Percentiles rank a stretch among this genome's conserved stretches.
These are phyloP conservation scores for Fusarium algeriense DNA, from an alignment of 2,329 filamentous ascomycete genomes.

Conservation along the genomic window DNA sequence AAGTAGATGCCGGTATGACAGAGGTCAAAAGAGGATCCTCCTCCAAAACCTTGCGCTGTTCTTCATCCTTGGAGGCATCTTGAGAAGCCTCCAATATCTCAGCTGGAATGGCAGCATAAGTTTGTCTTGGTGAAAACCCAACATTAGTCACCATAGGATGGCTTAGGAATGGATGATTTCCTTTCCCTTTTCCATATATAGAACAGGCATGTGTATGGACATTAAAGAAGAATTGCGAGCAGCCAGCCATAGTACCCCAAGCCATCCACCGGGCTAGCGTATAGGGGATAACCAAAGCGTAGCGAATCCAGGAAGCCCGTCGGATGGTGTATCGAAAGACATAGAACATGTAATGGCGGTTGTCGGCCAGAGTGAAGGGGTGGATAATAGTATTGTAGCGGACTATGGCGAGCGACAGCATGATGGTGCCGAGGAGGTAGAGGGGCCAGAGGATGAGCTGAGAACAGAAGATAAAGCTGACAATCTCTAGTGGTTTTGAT, in stretches of 20 bases:
- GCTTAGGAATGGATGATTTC: conserved; percentile 43
- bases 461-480: conserved; percentile 44
- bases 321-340: conserved; percentile 87
- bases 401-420: conserved; percentile 64
- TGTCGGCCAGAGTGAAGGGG: conserved; percentile 95
- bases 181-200: conserved; percentile 5
- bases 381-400: conserved; percentile 93
- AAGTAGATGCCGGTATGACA: conserved; percentile 56
- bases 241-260: conserved; percentile 71
- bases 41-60: conserved; percentile 35
- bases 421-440: conserved; percentile 53
- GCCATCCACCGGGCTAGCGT: conserved; percentile 75
- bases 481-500: conserved; percentile 26
- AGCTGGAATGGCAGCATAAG: conserved; percentile 12
- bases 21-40: conserved; percentile 47
- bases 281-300: conserved; percentile 77
- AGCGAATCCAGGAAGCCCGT: conserved; percentile 72
- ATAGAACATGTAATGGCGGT: conserved; percentile 98
- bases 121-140: conserved; percentile 13
- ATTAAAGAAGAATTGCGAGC: conserved; percentile 39
- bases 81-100: conserved; percentile 3
- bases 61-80: conserved; percentile 7
- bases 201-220: conserved; percentile 33
- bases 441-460: conserved; percentile 54
- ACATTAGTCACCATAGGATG: conserved; percentile 46